These are phyloP conservation scores for Argentina anserina DNA, from an alignment of 306 rosid species.

Conservation along the genomic window DNA sequence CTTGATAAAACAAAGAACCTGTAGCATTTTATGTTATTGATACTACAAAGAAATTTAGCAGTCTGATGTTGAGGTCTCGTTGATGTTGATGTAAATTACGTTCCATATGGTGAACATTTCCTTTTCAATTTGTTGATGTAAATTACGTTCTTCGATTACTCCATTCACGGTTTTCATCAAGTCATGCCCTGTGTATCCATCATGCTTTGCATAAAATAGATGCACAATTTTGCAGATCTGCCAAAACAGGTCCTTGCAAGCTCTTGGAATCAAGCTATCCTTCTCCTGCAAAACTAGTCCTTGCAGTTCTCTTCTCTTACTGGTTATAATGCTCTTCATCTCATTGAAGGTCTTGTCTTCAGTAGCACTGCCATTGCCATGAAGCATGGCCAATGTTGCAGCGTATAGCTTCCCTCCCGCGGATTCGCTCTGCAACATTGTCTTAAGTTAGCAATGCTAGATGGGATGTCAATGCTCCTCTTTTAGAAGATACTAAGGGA, in stretches of 20 bases:
- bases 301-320: conserved; percentile 55
- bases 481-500: background rate
- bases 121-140: background rate
- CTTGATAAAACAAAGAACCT: background rate
- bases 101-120: background rate
- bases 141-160: conserved; percentile 52
- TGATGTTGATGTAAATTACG: background rate
- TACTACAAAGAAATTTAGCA: background rate
- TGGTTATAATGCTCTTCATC: conserved; percentile 29
- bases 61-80: background rate
- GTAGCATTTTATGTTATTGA: background rate
- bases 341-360: conserved; percentile 43
- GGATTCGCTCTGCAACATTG: conserved; percentile 63
- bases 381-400: conserved; percentile 38
- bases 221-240: conserved; percentile 56
- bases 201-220: conserved; percentile 66
- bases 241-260: conserved; percentile 86
- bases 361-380: conserved; percentile 28
- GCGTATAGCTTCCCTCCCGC: conserved; percentile 73
- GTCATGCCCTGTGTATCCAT: conserved; percentile 64
- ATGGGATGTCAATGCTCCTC: background rate
- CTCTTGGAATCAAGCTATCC: conserved; percentile 61
- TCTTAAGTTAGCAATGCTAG: background rate
- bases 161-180: conserved; percentile 50
- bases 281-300: conserved; percentile 50